These are phyloP conservation scores for Mucor irregularis DNA, from an alignment of 371 early-diverging fungal genomes.

Conservation along the genomic window DNA sequence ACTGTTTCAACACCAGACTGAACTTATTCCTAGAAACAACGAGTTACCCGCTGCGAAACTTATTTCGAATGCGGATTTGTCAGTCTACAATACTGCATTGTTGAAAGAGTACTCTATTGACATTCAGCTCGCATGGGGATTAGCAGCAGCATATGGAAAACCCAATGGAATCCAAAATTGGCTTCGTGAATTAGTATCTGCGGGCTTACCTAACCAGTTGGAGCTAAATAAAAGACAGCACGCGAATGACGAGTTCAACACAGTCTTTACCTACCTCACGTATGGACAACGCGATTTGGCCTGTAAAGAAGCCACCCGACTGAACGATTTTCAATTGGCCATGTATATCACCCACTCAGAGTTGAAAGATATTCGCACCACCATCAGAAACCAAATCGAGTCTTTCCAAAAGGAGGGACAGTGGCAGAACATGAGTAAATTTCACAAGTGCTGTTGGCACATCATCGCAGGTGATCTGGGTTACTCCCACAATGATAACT, in stretches of 20 bases:
- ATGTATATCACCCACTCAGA: slow-evolving; percentile 17
- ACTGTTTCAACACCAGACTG: slow-evolving; percentile 6
- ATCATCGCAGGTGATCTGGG: slow-evolving; percentile 10
- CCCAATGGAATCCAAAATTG: slow-evolving; percentile 5
- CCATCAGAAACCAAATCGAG: background rate
- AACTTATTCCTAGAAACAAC: background rate
- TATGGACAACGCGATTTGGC: slow-evolving; percentile 21
- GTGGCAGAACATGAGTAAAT: slow-evolving; percentile 12
- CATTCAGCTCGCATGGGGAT: slow-evolving; percentile 8
- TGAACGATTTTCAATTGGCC: slow-evolving; percentile 1
- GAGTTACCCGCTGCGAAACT: slow-evolving; percentile 4
- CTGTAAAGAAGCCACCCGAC: background rate
- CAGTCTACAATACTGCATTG: background rate
- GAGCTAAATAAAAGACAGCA: background rate
- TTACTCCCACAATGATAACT: background rate
- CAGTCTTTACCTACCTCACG: slow-evolving; percentile 7
- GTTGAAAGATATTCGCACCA: background rate
- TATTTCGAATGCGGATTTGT: background rate
- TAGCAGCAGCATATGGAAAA: background rate
- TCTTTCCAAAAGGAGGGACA: background rate
- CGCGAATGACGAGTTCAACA: slow-evolving; percentile 6
- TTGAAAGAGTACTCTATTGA: background rate
- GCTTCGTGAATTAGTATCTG: slow-evolving; percentile 9
- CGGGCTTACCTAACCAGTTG: slow-evolving; percentile 9
- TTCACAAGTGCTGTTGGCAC: slow-evolving; percentile 16